Conservation (phyloP, 805 yeast genomes). For the Candida boleticola region DNA sequence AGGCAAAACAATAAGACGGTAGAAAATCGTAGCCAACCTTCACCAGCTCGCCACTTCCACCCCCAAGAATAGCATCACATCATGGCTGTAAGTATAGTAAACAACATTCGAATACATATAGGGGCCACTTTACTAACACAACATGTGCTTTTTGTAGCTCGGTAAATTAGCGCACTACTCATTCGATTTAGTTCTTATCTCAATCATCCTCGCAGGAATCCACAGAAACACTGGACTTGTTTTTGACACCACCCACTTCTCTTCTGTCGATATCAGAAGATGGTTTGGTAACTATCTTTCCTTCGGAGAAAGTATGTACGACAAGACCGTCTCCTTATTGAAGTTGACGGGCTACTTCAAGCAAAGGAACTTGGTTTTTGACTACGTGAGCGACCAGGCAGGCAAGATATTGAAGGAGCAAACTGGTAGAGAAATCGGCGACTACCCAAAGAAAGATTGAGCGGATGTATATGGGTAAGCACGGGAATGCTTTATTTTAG, state of each 20-base stretch:
- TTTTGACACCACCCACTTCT: conserved; percentile 48
- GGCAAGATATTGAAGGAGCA: conserved; percentile 26
- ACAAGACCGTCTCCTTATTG: conserved; percentile 43
- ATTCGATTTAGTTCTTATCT: conserved; percentile 72
- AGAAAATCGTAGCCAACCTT: too few species aligned
- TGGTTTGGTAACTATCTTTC: conserved; percentile 53
- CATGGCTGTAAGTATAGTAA: too few species aligned
- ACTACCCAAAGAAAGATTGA: conserved; percentile 14
- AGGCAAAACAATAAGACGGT: too few species aligned
- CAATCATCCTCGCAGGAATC: conserved; percentile 83
- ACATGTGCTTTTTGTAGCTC: too few species aligned
- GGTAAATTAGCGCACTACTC: conserved; percentile 71
- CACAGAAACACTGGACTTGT: conserved; percentile 78
- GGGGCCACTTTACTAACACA: too few species aligned
- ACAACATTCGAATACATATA: too few species aligned
- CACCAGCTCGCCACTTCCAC: too few species aligned
- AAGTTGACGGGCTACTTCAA: conserved; percentile 51
- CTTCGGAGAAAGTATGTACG: conserved; percentile 63
- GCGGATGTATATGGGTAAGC: too few species aligned
- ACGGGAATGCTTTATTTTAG: too few species aligned
- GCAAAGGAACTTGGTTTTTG: conserved; percentile 36
- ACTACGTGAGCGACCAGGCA: conserved; percentile 33
- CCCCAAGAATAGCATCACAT: too few species aligned
- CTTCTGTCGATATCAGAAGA: conserved; percentile 44
- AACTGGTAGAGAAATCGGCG: conserved; percentile 28